Percentiles rank a stretch among this genome's conserved stretches.
Conservation (phyloP, 2,329 filamentous ascomycete species). For the Colletotrichum spaethianum region DNA sequence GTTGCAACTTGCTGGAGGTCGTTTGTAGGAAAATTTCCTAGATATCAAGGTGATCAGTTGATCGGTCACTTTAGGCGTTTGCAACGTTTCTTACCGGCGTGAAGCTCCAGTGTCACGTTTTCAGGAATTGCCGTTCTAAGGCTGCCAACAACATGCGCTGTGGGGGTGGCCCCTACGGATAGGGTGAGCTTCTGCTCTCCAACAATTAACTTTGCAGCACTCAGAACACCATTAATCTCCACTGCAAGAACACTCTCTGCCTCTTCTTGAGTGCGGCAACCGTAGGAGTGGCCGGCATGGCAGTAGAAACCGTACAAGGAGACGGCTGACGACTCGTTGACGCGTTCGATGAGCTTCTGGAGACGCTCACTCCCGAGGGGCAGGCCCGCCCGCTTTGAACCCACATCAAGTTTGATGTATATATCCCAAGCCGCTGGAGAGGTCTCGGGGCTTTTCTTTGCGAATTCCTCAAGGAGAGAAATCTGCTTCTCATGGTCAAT, state of each 20-base stretch:
- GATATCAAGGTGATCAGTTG: not conserved
- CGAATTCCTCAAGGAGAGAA: slow-evolving; percentile 46
- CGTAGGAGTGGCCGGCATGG: slow-evolving; percentile 56
- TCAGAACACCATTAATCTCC: slow-evolving; percentile 50
- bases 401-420: slow-evolving; percentile 56
- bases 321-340: slow-evolving; percentile 47
- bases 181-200: slow-evolving; percentile 47
- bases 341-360: slow-evolving; percentile 46
- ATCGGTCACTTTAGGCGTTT: too few relatives aligned
- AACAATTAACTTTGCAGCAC: slow-evolving; percentile 49
- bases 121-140: slow-evolving; percentile 48
- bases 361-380: slow-evolving; percentile 46
- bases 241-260: slow-evolving; percentile 49
- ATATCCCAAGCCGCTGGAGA: slow-evolving; percentile 49
- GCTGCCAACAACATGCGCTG: slow-evolving; percentile 52
- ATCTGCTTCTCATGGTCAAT: slow-evolving; percentile 55
- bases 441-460: not conserved
- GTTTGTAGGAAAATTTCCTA: slow-evolving; percentile 55
- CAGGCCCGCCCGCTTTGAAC: slow-evolving; percentile 53
- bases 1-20: slow-evolving; percentile 57
- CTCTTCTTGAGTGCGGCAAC: slow-evolving; percentile 48
- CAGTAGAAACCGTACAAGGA: slow-evolving; percentile 55
- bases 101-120: slow-evolving; percentile 53
- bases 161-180: slow-evolving; percentile 54
- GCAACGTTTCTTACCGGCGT: slow-evolving; percentile 47